Percentiles rank a stretch among this genome's conserved stretches.
Conservation (phyloP, 2,329 filamentous ascomycete genomes). For the Leptosphaerulina australis region DNA sequence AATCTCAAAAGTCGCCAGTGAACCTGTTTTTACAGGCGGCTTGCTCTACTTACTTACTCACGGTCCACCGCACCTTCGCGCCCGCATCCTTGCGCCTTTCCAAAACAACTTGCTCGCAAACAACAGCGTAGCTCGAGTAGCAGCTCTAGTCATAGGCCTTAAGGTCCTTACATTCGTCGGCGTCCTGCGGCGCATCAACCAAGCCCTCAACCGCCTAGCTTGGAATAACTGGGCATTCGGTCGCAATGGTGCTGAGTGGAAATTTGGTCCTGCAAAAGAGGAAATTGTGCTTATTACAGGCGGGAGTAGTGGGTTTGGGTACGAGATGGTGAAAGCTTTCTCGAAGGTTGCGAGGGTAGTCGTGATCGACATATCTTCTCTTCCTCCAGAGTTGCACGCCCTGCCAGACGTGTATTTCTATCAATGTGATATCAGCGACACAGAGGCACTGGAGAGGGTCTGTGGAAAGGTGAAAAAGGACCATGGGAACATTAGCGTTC, state of each 20-base stretch:
- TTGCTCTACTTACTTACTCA: conserved; percentile 35
- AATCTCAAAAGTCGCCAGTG: conserved; percentile 8
- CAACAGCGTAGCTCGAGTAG: conserved; percentile 30
- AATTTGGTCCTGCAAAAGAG: conserved; percentile 29
- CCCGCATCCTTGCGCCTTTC: conserved; percentile 31
- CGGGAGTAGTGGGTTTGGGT: conserved; percentile 39
- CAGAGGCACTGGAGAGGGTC: conserved; percentile 21
- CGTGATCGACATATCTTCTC: conserved; percentile 29
- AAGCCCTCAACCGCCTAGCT: conserved; percentile 29
- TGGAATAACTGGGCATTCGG: conserved; percentile 46
- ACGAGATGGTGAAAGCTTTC: conserved; percentile 39
- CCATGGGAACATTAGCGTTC: conserved; percentile 35
- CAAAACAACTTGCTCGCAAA: conserved; percentile 20
- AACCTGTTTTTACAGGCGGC: conserved; percentile 30
- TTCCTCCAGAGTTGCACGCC: conserved; percentile 31
- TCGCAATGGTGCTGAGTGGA: conserved; percentile 31
- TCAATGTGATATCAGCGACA: conserved; percentile 34
- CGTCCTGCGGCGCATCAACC: conserved; percentile 24
- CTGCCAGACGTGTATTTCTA: conserved; percentile 36
- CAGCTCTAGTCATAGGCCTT: conserved; percentile 25
- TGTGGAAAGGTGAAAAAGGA: conserved; percentile 28
- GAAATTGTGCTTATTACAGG: conserved; percentile 41
- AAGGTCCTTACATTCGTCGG: conserved; percentile 31
- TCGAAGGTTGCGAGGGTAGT: conserved; percentile 29
- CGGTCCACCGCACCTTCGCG: conserved; percentile 29